Evolutionary conservation across 192 early-diverging fungal genomes (phyloP).

Genomic region (Linnemannia schmuckeri): DNA sequence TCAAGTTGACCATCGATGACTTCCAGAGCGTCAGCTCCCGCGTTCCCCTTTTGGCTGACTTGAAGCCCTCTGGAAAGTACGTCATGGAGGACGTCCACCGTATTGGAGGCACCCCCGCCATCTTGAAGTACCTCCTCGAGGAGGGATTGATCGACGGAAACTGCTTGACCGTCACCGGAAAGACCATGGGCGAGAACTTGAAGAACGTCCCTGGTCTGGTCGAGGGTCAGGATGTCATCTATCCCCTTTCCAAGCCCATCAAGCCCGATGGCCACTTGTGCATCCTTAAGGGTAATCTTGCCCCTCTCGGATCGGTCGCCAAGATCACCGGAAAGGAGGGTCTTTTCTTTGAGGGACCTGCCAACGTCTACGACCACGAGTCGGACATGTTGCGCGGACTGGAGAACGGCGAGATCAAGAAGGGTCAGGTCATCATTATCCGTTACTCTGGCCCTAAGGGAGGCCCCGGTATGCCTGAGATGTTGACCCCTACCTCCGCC

Average conservation of each 20-base stretch:
- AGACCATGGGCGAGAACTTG: slow-evolving; percentile 96
- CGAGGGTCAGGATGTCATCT: slow-evolving; percentile 89
- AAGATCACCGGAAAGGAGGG: slow-evolving; percentile 99
- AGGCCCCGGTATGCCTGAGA: slow-evolving; percentile 99
- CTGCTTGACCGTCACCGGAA: slow-evolving; percentile 96
- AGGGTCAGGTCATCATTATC: slow-evolving; percentile 94
- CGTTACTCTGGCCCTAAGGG: slow-evolving; percentile 98
- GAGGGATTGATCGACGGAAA: slow-evolving; percentile 91
- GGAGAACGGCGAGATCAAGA: slow-evolving; percentile 88
- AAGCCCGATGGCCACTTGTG: slow-evolving; percentile 96
- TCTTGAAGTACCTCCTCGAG: slow-evolving; percentile 93
- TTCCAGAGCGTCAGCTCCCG: slow-evolving; percentile 94
- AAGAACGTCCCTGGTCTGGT: slow-evolving; percentile 79
- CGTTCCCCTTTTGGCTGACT: slow-evolving; percentile 96
- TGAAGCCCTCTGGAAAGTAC: slow-evolving; percentile 97
- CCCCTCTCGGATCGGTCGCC: slow-evolving; percentile 96
- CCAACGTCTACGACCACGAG: slow-evolving; percentile 94
- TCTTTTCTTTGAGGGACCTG: slow-evolving; percentile 86
- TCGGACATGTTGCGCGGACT: slow-evolving; percentile 92
- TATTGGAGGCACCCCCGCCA: slow-evolving; percentile 94
- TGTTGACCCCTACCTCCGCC: slow-evolving; percentile 97
- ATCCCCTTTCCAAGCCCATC: slow-evolving; percentile 86
- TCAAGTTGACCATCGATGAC: slow-evolving; percentile 91
- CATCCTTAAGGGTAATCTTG: slow-evolving; percentile 94
- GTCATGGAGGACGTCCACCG: slow-evolving; percentile 97